Base-by-base conservation (phyloP, 129 eudicot species). In the Centella asiatica region DNA sequence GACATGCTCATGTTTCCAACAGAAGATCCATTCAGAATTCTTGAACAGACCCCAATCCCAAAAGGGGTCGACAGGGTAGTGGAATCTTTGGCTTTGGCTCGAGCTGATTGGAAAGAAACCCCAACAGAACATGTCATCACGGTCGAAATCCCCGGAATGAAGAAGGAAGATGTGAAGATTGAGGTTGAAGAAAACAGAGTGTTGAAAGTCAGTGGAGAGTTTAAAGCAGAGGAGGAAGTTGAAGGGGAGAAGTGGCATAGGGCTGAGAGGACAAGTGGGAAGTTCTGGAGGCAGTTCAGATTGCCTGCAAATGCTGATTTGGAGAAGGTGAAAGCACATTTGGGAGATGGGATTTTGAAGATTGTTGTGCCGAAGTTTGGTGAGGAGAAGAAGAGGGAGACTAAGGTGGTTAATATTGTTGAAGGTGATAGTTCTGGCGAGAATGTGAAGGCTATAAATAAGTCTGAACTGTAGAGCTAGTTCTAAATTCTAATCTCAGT, bases 61-160 rank as follows among this genome's bases (percentile, higher is more conserved):
- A 80, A 64, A 51, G 74, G 67, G 31, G n/a, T 53, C 5, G 59
- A 64, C 44, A 71, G 67, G 31, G n/a, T 53, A 4, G 59, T 69
- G 3, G 82, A 69, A 55, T 46, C 77, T 0, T 27, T 76, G 37
- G 67, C 73, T 32, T 29, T 80, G 42, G 76, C 85, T 44, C 77
- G 81, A 18, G 85, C 75, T 25, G 81, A 80, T 34, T 80, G 81
- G 86, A 80, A 76, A 60, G 82, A 80, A 34, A 80, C 85, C 0
- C 7, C 81, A 7, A 39, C 46, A 3, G 68, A 55, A 19, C 82
- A 80, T 48, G 73, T 65, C 57, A 80, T 80, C 24, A 7, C 58
- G 10, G 18, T 80, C 14, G 86, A 76, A 23, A 74, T 80, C 0
- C 86, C 82, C 1, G 82, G 86, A 19, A 57, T 80, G 70, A 76